Base-by-base conservation (phyloP, 805 yeast species). In the Saccharomycopsis lassenensis region DNA sequence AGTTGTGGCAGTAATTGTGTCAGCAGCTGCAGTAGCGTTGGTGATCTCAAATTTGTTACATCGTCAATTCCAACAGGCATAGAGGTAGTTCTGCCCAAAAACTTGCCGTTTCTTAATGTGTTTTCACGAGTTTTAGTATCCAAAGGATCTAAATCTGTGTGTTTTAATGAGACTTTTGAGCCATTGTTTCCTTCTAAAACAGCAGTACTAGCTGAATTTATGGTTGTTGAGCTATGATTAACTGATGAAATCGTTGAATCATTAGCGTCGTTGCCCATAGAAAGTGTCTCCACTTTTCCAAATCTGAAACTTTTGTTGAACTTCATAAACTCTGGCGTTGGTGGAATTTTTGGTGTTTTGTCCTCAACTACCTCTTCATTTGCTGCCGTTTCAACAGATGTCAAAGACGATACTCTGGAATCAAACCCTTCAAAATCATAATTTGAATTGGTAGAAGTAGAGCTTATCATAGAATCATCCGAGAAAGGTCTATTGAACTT, bases 341-440 rank as follows among this genome's bases (percentile, higher is more conserved):
- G 32, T 7, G 40, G 17, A 3, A 31, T 22, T 19, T 31, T 31
- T 23, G 43, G 43, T 6, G 35, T 26, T 3, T 31, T 36, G 10
- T 21, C 19, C 7, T 23, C 33, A 6, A 35, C 19, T 7, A 32
- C 33, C 4, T 22, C 14, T 11, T 14, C 25, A 17, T 37, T 34
- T 5, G 35, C 19, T n/a, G 31, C 25, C n/a, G 32, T 35, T 24
- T 39, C 45, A 24, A 41, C 25, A 3, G 40, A 34, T 7, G 45
- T 41, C 17, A 39, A 26, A 10, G 31, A 28, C n/a, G 45, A 41
- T 15, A 41, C 28, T 17, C 43, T 23, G 7, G 42, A 31, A 23
- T 43, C 41, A 23, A 30, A 35, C 16, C 24, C 23, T 17, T 36
- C 40, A 29, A 37, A 31, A 6, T 35, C 43, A 26, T 24, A 41